Base-by-base conservation (phyloP, 208 protist genomes). In the Leishmania gerbilli region DNA sequence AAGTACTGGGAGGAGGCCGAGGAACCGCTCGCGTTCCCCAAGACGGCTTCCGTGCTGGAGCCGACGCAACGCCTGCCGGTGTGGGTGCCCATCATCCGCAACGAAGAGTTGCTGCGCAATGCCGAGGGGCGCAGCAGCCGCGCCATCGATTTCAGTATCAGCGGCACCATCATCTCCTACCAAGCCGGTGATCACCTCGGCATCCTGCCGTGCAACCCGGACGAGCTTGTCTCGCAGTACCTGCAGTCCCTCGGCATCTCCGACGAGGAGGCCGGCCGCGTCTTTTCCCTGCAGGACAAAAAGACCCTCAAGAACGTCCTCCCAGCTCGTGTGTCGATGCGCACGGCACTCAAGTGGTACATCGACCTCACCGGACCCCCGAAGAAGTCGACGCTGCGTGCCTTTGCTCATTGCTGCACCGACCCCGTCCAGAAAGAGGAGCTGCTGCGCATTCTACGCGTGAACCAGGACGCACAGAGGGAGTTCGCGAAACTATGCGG, bases 131-230 rank as follows among this genome's bases (percentile, higher is more conserved):
- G 78, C 69, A 97, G 93, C 51, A 99, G 96, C 77, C 88, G 88
- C 9, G 91, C 88, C 74, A 93, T 99, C 51, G 95, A 98, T 55
- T 92, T 99, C 65, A 89, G 91, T 83, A 91, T 98, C 60, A 77
- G 49, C 37, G 88, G 89, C 65, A 96, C 93, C 13, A 95, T 96
- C 80, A 96, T 98, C 60, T 96, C 94, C 47, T 97, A 97, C 88
- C 92, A 99, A 81, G 93, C 96, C 19, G 98, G 98, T 34, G 98
- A 99, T 86, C 98, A 99, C 88, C 83, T 99, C 8, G 98, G 95
- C 67, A 91, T 99, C 31, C 93, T 97, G 74, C 93, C 98, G n/a
- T 87, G 88, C 82, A 99, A 99, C 88, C 67, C 90, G 15, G 89
- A 95, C 58, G 83, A 77, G 27, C 71, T 99, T 4, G 98, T 99